These are phyloP conservation scores for Phylloboletellus chloephorus DNA, from an alignment of 1,284 basidiomycete species.

Conservation along the genomic window DNA sequence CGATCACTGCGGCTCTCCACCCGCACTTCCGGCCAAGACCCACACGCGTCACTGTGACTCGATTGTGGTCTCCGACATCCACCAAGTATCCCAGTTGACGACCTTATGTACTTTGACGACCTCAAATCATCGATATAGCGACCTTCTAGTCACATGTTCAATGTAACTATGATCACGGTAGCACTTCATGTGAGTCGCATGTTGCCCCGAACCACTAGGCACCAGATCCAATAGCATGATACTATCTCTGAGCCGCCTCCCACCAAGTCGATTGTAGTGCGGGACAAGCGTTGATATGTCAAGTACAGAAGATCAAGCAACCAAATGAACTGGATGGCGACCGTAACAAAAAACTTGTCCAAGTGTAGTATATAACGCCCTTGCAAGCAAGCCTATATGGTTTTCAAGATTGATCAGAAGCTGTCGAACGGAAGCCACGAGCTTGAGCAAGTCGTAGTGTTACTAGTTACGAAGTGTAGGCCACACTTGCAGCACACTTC, in stretches of 20 bases:
- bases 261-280: too few relatives aligned
- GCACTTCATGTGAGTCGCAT: constrained; percentile 5
- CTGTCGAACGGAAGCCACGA: too few relatives aligned
- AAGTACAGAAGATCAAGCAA: too few relatives aligned
- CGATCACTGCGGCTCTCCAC: constrained; percentile 23
- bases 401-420: too few relatives aligned
- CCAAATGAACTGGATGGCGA: too few relatives aligned
- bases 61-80: constrained; percentile 11
- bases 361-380: too few relatives aligned
- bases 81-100: constrained; percentile 19
- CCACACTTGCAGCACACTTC: too few relatives aligned
- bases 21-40: constrained; percentile 23
- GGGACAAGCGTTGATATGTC: too few relatives aligned
- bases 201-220: constrained; percentile 8
- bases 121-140: constrained; percentile 11
- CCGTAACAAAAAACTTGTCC: too few relatives aligned
- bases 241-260: background rate
- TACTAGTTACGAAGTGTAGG: too few relatives aligned
- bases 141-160: constrained; percentile 10
- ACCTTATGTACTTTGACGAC: constrained; percentile 29
- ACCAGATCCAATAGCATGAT: constrained; percentile 3
- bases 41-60: constrained; percentile 10
- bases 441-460: too few relatives aligned
- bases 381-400: too few relatives aligned
- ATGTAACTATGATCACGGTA: constrained; percentile 12